Evolutionary conservation across 129 eudicot species (phyloP).

Genomic region (Cynara cardunculus): DNA sequence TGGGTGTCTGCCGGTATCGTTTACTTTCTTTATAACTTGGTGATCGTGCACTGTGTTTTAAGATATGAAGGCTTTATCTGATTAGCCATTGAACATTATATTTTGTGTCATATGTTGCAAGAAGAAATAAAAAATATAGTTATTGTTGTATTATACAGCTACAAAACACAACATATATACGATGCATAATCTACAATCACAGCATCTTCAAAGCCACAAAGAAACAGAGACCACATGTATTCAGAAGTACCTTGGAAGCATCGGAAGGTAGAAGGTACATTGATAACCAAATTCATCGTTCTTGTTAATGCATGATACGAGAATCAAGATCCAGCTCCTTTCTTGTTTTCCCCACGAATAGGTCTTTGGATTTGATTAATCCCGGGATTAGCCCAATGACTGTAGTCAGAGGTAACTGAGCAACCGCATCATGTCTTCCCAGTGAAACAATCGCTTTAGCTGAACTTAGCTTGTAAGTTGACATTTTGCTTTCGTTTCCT

Average conservation of each 20-base stretch:
- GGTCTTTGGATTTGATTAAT: conserved; percentile 72
- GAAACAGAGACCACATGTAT: neutral
- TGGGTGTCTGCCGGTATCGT: neutral
- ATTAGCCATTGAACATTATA: neutral
- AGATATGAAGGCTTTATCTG: neutral
- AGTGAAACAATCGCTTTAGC: conserved; percentile 57
- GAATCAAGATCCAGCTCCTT: conserved; percentile 63
- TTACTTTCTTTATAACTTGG: neutral
- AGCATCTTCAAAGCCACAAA: neutral
- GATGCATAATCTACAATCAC: conserved; percentile 4
- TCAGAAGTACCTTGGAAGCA: no score
- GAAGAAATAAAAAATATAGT: neutral
- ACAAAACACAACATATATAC: neutral
- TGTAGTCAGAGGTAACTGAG: conserved; percentile 56
- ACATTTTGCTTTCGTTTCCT: conserved; percentile 62
- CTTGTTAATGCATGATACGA: neutral
- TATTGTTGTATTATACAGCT: neutral
- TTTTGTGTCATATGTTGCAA: neutral
- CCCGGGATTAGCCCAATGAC: conserved; percentile 68
- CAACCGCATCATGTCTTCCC: conserved; percentile 77
- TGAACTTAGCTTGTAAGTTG: conserved; percentile 41
- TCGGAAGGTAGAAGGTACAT: no score
- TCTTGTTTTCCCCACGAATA: conserved; percentile 73
- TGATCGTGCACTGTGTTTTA: neutral
- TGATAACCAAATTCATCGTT: neutral